Percentiles rank a stretch among this genome's conserved stretches.
Conservation (phyloP, 163 green algal genomes). For the Scenedesmus sp. region DNA sequence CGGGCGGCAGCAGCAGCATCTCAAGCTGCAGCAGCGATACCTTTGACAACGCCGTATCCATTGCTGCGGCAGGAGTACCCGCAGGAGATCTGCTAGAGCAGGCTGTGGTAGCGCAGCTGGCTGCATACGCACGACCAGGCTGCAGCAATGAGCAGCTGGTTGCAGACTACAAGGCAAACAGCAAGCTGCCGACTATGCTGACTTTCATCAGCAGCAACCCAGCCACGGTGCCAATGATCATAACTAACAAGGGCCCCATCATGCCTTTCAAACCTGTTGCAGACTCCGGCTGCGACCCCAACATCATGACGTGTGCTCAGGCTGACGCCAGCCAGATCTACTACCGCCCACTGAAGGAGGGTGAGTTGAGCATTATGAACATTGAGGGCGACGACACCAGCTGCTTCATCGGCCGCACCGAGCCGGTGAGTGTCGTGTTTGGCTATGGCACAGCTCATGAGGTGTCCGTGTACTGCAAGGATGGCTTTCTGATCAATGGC, state of each 20-base stretch:
- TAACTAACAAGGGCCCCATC: not conserved
- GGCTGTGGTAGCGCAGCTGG: not conserved
- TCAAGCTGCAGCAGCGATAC: too few relatives aligned
- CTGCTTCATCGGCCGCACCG: too few relatives aligned
- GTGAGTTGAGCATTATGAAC: not conserved
- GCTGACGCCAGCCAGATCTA: not conserved
- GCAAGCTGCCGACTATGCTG: not conserved
- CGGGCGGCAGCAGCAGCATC: not conserved
- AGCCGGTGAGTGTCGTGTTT: too few relatives aligned
- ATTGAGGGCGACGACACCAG: not conserved
- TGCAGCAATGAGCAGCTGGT: not conserved
- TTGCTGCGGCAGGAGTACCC: not conserved
- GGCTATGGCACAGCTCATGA: too few relatives aligned
- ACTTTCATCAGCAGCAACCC: not conserved
- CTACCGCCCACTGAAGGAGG: not conserved
- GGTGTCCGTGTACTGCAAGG: too few relatives aligned
- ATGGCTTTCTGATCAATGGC: too few relatives aligned
- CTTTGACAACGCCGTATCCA: not conserved
- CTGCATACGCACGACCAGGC: not conserved
- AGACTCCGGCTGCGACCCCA: not conserved
- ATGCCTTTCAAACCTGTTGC: not conserved
- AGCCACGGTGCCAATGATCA: not conserved
- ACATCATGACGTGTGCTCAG: not conserved
- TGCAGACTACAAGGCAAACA: not conserved
- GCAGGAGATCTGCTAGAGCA: not conserved